Evolutionary conservation across 208 protist species (phyloP).

Genomic region (Leishmania major): DNA sequence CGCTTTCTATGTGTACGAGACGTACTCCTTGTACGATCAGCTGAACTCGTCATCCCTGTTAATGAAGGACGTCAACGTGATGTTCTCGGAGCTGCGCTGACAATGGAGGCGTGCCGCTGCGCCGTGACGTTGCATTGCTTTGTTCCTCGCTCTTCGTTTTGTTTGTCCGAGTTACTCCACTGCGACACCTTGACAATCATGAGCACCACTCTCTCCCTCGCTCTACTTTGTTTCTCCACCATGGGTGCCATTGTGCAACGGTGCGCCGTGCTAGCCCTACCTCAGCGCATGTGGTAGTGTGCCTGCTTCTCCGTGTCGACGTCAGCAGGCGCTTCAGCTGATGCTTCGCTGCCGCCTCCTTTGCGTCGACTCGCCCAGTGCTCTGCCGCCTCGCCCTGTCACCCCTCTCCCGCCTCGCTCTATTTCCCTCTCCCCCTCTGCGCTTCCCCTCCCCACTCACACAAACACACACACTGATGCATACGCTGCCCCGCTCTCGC

Average conservation of each 20-base stretch:
- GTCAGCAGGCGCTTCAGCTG: not conserved
- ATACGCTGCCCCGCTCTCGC: slow-evolving; percentile 5
- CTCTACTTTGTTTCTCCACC: not conserved
- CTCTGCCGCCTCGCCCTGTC: not conserved
- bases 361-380: not conserved
- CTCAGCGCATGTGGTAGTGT: slow-evolving; percentile 1
- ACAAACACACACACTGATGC: slow-evolving; percentile 9
- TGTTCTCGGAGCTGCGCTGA: slow-evolving; percentile 73
- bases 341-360: slow-evolving; percentile 1
- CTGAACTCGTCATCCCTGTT: slow-evolving; percentile 81
- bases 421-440: not conserved
- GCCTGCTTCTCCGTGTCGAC: not conserved
- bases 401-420: not conserved
- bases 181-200: not conserved
- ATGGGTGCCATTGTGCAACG: not conserved
- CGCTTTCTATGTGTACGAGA: slow-evolving; percentile 92
- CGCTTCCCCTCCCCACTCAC: not conserved
- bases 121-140: not conserved
- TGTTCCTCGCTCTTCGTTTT: slow-evolving; percentile 1
- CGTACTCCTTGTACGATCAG: slow-evolving; percentile 88
- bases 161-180: not conserved
- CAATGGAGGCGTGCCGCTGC: not conserved
- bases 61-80: slow-evolving; percentile 83
- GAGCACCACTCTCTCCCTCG: not conserved
- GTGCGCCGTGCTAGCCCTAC: not conserved